phyloP scores from a whole-genome alignment of 1,284 basidiomycete genomes.

The Dichomitus squalens region DNA sequence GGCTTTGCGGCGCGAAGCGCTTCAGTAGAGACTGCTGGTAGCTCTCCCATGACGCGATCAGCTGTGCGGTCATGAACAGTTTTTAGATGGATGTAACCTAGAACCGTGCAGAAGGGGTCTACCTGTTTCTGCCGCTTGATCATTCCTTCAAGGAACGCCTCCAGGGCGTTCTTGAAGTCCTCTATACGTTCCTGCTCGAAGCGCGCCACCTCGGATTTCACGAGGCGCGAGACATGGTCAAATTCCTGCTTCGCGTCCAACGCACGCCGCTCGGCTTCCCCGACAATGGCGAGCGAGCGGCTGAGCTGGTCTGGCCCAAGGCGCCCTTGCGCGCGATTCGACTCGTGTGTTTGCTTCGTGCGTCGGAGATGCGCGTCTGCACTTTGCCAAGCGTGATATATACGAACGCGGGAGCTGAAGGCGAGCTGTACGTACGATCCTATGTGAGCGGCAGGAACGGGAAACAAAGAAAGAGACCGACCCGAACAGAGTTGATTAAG shows the following conservation, averaged over 20 bases:
- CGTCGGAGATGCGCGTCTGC: conserved; percentile 78
- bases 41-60: conserved; percentile 72
- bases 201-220: conserved; percentile 90
- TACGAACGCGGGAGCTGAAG: conserved; percentile 84
- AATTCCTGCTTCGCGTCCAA: conserved; percentile 86
- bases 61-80: conserved; percentile 42
- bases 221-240: conserved; percentile 83
- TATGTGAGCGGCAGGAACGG: background rate
- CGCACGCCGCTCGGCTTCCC: conserved; percentile 86
- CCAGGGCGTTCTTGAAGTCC: conserved; percentile 82
- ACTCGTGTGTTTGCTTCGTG: conserved; percentile 78
- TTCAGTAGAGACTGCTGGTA: conserved; percentile 72
- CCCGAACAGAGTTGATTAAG: conserved; percentile 87
- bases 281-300: conserved; percentile 72
- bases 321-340: conserved; percentile 73
- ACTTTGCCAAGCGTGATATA: conserved; percentile 79
- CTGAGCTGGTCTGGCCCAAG: conserved; percentile 68
- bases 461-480: conserved; percentile 40
- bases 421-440: conserved; percentile 57
- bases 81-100: background rate
- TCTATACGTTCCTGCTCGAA: conserved; percentile 94
- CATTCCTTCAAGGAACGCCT: conserved; percentile 82
- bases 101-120: conserved; percentile 19
- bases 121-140: conserved; percentile 83
- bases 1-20: conserved; percentile 28